Evolutionary conservation across 1,139 yeast genomes (phyloP), one percentile per base, ranked within the genome.

Genomic region (Pichia sp.): DNA sequence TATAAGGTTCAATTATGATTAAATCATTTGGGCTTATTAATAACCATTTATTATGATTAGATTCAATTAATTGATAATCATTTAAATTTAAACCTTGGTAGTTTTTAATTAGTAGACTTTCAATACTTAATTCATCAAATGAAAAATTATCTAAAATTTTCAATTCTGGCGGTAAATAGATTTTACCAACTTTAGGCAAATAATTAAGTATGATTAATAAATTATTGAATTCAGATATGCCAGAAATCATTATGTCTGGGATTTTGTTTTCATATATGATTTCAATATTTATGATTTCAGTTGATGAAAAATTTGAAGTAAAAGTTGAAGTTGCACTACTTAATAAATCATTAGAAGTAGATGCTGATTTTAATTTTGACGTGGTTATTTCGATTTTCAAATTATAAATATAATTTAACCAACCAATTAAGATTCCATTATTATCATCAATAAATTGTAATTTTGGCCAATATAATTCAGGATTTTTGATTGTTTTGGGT

Each of bases 401-500:
- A 41, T 80, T 73, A 95, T 96, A 91, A 1, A 93, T 73, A 56
- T 82, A 78, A 58, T 81, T 76, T 4, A 82, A 88, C 99, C 99
- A 93, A 0, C 91, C 96, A 41, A 93, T 76, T 3, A 87, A 70
- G 7, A 90, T 72, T 50, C 90, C 29, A 6, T 39, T 86, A 0
- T 77, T 86, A 0, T 77, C 71, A 58, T 87, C 96, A 0, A 87
- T 82, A 51, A 79, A 75, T 52, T 80, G 80, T 4, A 87, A 75
- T 47, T 88, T 75, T 0, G 98, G 98, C 82, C 95, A 84, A 63
- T 86, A 89, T 44, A 91, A 67, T 60, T 89, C 97, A 10, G 95
- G 83, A 36, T 95, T 73, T 3, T 85, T 87, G 0, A 83, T 74
- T 44, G 75, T 79, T 14, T 69, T 66, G 0, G 95, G 91, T 43